Conservation (phyloP, 441 rosid genomes). For the Monsonia emarginata region DNA sequence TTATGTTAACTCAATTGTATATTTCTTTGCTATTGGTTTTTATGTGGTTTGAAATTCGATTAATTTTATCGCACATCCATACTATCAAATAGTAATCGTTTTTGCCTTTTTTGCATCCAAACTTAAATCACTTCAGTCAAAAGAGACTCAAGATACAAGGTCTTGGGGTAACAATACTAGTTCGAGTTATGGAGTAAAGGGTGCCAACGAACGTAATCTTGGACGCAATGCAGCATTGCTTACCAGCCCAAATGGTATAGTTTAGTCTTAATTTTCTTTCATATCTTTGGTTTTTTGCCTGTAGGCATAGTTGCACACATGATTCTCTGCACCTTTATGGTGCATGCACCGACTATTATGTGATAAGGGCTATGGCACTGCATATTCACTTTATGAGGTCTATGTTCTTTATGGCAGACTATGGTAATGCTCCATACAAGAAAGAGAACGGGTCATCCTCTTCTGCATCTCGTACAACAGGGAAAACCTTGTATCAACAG, state of each 20-base stretch:
- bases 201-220: slow-evolving; percentile 20
- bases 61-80: background rate
- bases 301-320: background rate
- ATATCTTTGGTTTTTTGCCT: slow-evolving; percentile 2
- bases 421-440: slow-evolving; percentile 14
- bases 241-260: slow-evolving; percentile 25
- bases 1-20: background rate
- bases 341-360: slow-evolving; percentile 8
- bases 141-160: slow-evolving; percentile 33
- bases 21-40: background rate
- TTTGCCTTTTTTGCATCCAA: background rate
- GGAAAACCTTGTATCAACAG: slow-evolving; percentile 24
- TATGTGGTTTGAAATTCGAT: background rate
- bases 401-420: background rate
- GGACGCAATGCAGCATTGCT: slow-evolving; percentile 18
- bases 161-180: slow-evolving; percentile 16
- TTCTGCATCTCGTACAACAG: slow-evolving; percentile 11
- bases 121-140: slow-evolving; percentile 24
- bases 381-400: background rate
- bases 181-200: slow-evolving; percentile 20
- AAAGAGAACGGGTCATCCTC: slow-evolving; percentile 25
- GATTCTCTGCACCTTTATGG: background rate
- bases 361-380: background rate
- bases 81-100: background rate
- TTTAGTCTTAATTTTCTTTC: slow-evolving; percentile 8